Conservation (phyloP, 768 basidiomycete species). For the Atractiella rhizophila region DNA sequence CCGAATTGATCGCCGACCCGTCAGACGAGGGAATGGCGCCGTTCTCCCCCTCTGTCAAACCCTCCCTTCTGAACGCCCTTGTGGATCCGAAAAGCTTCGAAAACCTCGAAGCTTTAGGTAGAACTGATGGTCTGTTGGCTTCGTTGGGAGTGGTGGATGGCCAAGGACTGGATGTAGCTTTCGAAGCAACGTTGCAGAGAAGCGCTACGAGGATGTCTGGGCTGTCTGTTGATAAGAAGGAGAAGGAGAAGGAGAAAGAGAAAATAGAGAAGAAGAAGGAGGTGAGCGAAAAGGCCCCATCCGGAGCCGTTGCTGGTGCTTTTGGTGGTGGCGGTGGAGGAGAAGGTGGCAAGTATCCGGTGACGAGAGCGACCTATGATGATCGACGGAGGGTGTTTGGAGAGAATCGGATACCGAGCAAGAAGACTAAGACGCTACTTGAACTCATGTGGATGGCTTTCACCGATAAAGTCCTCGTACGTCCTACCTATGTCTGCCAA, state of each 20-base stretch:
- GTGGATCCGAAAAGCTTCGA: slow-evolving; percentile 70
- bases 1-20: too few relatives aligned
- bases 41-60: slow-evolving; percentile 7
- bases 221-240: too few relatives aligned
- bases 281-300: slow-evolving; percentile 13
- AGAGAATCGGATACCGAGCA: slow-evolving; percentile 42
- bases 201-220: slow-evolving; percentile 45
- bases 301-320: background rate
- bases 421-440: slow-evolving; percentile 43
- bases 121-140: slow-evolving; percentile 33
- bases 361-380: too few relatives aligned
- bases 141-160: too few relatives aligned
- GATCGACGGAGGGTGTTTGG: slow-evolving; percentile 48
- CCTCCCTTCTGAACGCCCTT: slow-evolving; percentile 23
- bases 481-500: slow-evolving; percentile 17
- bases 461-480: slow-evolving; percentile 69
- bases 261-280: too few relatives aligned
- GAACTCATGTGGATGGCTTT: slow-evolving; percentile 61
- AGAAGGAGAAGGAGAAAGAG: too few relatives aligned
- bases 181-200: too few relatives aligned
- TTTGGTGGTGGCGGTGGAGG: background rate
- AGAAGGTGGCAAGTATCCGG: background rate
- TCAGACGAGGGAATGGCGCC: slow-evolving; percentile 11
- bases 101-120: slow-evolving; percentile 42
- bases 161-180: too few relatives aligned